Base-by-base conservation (phyloP, 2,329 filamentous ascomycete species). In the Fusarium oxysporum region DNA sequence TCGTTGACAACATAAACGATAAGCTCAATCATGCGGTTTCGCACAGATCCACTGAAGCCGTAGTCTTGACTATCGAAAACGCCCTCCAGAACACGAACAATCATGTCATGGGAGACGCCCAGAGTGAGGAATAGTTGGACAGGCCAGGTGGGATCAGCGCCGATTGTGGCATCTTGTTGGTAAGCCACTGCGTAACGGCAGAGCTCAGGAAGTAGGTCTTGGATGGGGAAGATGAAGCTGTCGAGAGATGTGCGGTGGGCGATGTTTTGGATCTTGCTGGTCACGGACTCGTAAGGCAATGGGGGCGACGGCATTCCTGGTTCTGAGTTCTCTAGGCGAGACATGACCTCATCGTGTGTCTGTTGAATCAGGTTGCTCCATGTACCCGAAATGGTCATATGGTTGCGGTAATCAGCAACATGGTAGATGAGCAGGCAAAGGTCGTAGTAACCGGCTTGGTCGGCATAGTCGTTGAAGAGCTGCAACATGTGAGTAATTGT, bases 401-500 rank as follows among this genome's bases (percentile, higher is more conserved):
- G 88, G 78, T 96, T 97, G 76, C 96, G 92, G 85, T 97, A 94
- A 81, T 98, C 95, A 50, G 96, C 96, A 2, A 92, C 90, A 81
- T 97, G 92, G 85, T 95, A 98, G 78, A 99, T 97, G 67, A 96
- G 87, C 13, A 99, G 89, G 80, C 94, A 97, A 56, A 99, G 89
- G 80, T 98, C 96, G 83, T 95, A 96, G 86, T 99, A 99, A 55
- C 91, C 92, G 5, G 94, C 96, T 78, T 94, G 92, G 79, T 98
- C 95, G 62, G 95, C 94, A 78, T 95, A 99, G 71, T 91, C 86
- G 80, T 98, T 97, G 84, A 94, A 99, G n/a, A 99, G 90, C 91
- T 97, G 78, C 6, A 33, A 30, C 32, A 19, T 32, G 66, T 80
- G 58, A 79, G 78, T 54, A 62, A 61, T 61, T n/a, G 21, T 32